phyloP scores from a whole-genome alignment of 768 basidiomycete genomes.

The Tulasnella sp. region DNA sequence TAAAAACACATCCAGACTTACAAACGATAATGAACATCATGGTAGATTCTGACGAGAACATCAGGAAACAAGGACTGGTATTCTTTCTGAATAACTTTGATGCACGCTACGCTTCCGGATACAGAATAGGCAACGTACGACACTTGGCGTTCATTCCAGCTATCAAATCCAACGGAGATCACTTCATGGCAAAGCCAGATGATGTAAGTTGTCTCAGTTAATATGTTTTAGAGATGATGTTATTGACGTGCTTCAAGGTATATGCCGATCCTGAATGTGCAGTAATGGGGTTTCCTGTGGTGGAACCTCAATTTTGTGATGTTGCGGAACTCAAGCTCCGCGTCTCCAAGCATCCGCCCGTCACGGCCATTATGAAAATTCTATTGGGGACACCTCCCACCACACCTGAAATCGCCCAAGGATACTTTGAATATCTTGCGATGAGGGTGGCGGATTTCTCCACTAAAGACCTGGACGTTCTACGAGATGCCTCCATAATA shows the following conservation, averaged over 20 bases:
- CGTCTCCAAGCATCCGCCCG: conserved; percentile 55
- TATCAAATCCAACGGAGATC: conserved; percentile 34
- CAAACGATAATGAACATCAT: conserved; percentile 55
- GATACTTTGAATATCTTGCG: conserved; percentile 58
- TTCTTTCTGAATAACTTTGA: conserved; percentile 70
- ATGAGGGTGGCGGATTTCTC: conserved; percentile 51
- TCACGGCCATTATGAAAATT: conserved; percentile 42
- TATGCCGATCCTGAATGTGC: conserved; percentile 57
- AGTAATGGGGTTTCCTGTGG: conserved; percentile 59
- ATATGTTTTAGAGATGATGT: not conserved
- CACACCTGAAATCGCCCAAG: conserved; percentile 39
- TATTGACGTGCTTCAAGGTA: conserved; percentile 35
- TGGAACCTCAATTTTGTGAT: conserved; percentile 39
- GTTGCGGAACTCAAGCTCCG: conserved; percentile 52
- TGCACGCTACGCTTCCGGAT: conserved; percentile 41
- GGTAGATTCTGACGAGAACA: conserved; percentile 37
- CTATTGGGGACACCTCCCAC: conserved; percentile 49
- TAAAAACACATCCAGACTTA: conserved; percentile 47
- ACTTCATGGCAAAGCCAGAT: conserved; percentile 44
- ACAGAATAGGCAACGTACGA: conserved; percentile 41
- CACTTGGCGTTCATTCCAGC: conserved; percentile 72
- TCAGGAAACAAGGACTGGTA: conserved; percentile 52
- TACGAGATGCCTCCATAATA: conserved; percentile 53
- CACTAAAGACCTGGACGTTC: conserved; percentile 38
- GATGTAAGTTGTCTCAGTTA: conserved; percentile 37